Base-by-base conservation (phyloP, 495 filamentous ascomycete genomes). In the Astrothelium subdiscretum region DNA sequence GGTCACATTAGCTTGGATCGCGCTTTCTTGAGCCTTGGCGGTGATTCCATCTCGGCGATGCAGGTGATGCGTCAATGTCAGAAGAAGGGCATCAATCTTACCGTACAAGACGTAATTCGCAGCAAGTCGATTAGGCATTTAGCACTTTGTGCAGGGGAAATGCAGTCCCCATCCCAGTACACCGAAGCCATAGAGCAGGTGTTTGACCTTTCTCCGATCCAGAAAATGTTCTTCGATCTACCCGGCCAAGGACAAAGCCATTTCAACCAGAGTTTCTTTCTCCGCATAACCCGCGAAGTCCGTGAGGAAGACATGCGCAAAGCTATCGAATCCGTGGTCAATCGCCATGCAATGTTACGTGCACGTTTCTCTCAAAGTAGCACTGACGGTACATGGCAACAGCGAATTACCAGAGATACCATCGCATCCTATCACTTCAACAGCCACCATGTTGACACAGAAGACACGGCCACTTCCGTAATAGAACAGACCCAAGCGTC, bases 311-410 rank as follows among this genome's bases (percentile, higher is more conserved):
- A 58, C 2, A 52, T 70, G 10, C 61, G 57, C 10, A 4, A 2
- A 0, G 68, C 68, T 1, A 29, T 70, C 10, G 57, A 67, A 58
- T 58, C 60, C 38, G 48, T 70, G 1, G 57, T 70, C 8, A 38
- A 27, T 57, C 57, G 59, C 6, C 68, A 70, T 58, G 68, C 68
- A n/a, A 70, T 70, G 68, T 62, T 70, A n/a, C 66, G 68, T 12
- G 66, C 68, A 48, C 59, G 68, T 0, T 70, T 70, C 44, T 31
- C 20, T 10, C 35, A 31, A 5, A 59, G 51, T 8, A 8, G 58
- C 11, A 18, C 15, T 38, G 63, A 62, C 10, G 24, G 31, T 35
- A 52, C 31, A 8, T 70, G 68, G 68, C 60, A 63, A 38, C 68
- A 70, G 44, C 54, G 63, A 8, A 59, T 70, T 1, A 68, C 68